Percentiles rank a stretch among this genome's conserved stretches.
Conservation (phyloP, 2,329 filamentous ascomycete genomes). For the Scytalidium sp. region DNA sequence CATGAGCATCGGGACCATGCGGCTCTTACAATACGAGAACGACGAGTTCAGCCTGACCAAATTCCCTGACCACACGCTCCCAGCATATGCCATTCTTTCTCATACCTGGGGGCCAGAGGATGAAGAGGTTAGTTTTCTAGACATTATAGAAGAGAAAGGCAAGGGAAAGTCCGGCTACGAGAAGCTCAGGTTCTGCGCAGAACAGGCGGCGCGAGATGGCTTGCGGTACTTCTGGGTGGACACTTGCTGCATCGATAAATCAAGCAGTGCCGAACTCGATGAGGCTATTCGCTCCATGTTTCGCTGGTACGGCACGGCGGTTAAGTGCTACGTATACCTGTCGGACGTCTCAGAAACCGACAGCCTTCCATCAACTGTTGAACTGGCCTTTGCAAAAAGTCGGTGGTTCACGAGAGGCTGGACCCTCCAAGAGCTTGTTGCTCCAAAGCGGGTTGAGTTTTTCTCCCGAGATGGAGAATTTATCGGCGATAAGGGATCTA, state of each 20-base stretch:
- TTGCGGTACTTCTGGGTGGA: slow-evolving; percentile 2
- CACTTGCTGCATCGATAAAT: slow-evolving; percentile 9
- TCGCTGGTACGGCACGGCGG: slow-evolving; percentile 8
- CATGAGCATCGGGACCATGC: no score
- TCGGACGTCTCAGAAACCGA: slow-evolving; percentile 4
- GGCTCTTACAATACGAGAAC: no score
- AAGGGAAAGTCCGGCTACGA: slow-evolving; percentile 3
- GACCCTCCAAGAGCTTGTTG: no score
- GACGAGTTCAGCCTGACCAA: no score
- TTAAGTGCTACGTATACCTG: slow-evolving; percentile 14
- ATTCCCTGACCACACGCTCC: no score
- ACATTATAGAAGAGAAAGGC: background rate
- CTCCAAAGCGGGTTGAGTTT: slow-evolving; percentile 3
- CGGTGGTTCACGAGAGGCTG: slow-evolving; percentile 6
- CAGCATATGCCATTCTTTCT: slow-evolving; percentile 5
- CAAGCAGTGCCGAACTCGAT: slow-evolving; percentile 1
- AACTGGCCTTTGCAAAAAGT: slow-evolving; percentile 5
- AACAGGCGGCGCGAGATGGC: slow-evolving; percentile 4
- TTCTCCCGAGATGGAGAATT: slow-evolving; percentile 2
- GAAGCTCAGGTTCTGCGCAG: slow-evolving; percentile 6
- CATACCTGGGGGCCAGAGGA: background rate
- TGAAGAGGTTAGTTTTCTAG: slow-evolving; percentile 4
- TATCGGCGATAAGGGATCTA: slow-evolving; percentile 2
- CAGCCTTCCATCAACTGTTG: slow-evolving; percentile 4
- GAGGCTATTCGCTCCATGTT: slow-evolving; percentile 8